These are phyloP conservation scores for Quercus lobata DNA, from an alignment of 331 rosid genomes.

Conservation along the genomic window DNA sequence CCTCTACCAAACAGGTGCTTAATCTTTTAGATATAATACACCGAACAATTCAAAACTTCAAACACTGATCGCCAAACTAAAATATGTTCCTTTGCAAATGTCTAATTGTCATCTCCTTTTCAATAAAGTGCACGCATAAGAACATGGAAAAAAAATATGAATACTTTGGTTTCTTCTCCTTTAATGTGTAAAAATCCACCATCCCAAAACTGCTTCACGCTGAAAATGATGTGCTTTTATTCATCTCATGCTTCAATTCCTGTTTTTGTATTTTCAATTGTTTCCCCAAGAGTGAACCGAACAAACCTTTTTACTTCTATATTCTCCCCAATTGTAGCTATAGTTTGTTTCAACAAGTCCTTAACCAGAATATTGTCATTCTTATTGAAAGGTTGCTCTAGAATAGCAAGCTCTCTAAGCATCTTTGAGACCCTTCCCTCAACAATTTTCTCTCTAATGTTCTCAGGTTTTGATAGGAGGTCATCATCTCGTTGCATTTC, in stretches of 20 bases:
- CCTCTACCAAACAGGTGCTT: rapidly evolving
- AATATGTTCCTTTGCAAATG: no score
- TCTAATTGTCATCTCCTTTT: no score
- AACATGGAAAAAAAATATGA: no score
- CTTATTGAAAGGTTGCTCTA: slow-evolving; percentile 89
- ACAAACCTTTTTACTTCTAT: slow-evolving; percentile 75
- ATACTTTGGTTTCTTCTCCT: no score
- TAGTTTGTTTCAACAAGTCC: slow-evolving; percentile 89
- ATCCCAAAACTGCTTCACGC: background rate
- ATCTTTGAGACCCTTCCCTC: slow-evolving; percentile 94
- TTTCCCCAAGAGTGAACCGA: slow-evolving; percentile 75
- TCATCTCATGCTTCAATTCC: slow-evolving; percentile 29
- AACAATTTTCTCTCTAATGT: slow-evolving; percentile 85
- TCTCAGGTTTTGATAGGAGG: slow-evolving; percentile 78
- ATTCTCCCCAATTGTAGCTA: slow-evolving; percentile 94
- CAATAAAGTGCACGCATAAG: no score
- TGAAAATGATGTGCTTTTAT: background rate
- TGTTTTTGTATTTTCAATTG: slow-evolving; percentile 26
- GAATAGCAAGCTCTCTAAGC: slow-evolving; percentile 86
- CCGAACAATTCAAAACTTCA: no score
- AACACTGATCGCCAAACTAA: no score
- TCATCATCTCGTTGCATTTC: slow-evolving; percentile 89
- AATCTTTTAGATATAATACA: no score
- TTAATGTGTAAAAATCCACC: no score
- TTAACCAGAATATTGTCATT: slow-evolving; percentile 74